Conservation (phyloP, 2,329 filamentous ascomycete genomes). For the Myrmaecium sp. region DNA sequence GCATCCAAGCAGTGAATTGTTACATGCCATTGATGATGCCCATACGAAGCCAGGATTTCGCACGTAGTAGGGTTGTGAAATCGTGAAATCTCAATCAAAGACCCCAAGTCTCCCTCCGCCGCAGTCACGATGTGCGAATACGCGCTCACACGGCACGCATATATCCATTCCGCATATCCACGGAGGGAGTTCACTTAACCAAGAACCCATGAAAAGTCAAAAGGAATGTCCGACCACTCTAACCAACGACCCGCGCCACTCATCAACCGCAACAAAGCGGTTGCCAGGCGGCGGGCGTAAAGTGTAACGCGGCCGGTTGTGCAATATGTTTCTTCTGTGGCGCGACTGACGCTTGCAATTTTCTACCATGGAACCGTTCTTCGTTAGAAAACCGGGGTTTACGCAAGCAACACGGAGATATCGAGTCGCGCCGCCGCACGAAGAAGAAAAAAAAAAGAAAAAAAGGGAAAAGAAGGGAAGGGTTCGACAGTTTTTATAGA, state of each 20-base stretch:
- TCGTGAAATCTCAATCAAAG: too few species aligned
- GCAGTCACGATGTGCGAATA: too few species aligned
- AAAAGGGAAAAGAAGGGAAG: conserved; percentile 13
- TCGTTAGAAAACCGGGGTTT: conserved; percentile 11
- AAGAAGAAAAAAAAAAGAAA: conserved; percentile 38
- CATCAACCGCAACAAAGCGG: too few species aligned
- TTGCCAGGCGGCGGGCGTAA: conserved; percentile 16
- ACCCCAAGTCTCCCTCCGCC: too few species aligned
- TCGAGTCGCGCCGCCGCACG: conserved; percentile 63
- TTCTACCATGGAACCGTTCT: conserved; percentile 31
- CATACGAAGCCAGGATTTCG: too few species aligned
- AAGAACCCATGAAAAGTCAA: too few species aligned
- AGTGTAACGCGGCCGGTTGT: conserved; percentile 30
- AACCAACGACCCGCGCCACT: conserved; percentile 22
- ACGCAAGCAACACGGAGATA: conserved; percentile 69
- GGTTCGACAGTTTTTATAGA: conserved; percentile 5
- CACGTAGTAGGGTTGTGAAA: too few species aligned
- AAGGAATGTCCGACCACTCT: conserved; percentile 37
- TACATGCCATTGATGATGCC: too few species aligned
- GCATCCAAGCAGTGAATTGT: too few species aligned
- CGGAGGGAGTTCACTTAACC: too few species aligned
- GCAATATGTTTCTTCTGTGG: conserved; percentile 63
- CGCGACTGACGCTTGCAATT: conserved; percentile 57
- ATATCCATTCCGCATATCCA: too few species aligned
- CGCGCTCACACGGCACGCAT: too few species aligned